A percentile compares a stretch with the other conserved stretches of the same genome.
Evolutionary conservation across 768 basidiomycete species (phyloP).

Genomic region (Ephemerocybe angulata): DNA sequence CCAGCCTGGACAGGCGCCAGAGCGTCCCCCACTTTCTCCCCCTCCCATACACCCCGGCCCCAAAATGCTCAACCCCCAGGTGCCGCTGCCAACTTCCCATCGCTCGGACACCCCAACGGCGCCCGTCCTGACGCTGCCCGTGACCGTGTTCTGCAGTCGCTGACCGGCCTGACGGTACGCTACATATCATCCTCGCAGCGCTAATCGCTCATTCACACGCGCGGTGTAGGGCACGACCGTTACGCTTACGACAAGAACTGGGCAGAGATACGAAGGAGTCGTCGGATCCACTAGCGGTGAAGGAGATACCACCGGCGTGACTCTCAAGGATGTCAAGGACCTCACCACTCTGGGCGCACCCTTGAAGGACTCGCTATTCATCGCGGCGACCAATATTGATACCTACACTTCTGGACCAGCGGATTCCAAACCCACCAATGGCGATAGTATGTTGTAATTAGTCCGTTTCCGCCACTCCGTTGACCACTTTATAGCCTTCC

Average conservation of each 20-base stretch:
- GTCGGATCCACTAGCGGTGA: conserved; percentile 58
- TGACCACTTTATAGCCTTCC: conserved; percentile 79
- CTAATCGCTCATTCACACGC: conserved; percentile 1
- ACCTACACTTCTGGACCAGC: conserved; percentile 71
- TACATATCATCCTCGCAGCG: conserved; percentile 4
- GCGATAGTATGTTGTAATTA: conserved; percentile 58
- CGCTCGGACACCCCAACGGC: conserved; percentile 45
- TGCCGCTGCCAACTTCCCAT: conserved; percentile 39
- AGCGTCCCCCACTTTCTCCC: conserved; percentile 68
- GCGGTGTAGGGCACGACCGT: conserved; percentile 66
- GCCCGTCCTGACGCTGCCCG: conserved; percentile 44
- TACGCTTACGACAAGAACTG: conserved; percentile 69
- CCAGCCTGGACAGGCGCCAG: conserved; percentile 68
- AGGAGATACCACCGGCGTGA: conserved; percentile 68
- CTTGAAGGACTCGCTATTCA: conserved; percentile 65
- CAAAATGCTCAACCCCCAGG: conserved; percentile 32
- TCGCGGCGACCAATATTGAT: conserved; percentile 71
- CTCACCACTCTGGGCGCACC: conserved; percentile 62
- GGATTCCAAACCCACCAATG: conserved; percentile 63
- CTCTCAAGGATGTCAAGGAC: conserved; percentile 76
- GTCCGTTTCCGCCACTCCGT: too few species aligned
- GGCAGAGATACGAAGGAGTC: conserved; percentile 71
- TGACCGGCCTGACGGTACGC: conserved; percentile 64
- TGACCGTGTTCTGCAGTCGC: conserved; percentile 59
- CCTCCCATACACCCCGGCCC: conserved; percentile 38